Base-by-base conservation (phyloP, 169 alveolate genomes). In the Eimeria praecox region DNA sequence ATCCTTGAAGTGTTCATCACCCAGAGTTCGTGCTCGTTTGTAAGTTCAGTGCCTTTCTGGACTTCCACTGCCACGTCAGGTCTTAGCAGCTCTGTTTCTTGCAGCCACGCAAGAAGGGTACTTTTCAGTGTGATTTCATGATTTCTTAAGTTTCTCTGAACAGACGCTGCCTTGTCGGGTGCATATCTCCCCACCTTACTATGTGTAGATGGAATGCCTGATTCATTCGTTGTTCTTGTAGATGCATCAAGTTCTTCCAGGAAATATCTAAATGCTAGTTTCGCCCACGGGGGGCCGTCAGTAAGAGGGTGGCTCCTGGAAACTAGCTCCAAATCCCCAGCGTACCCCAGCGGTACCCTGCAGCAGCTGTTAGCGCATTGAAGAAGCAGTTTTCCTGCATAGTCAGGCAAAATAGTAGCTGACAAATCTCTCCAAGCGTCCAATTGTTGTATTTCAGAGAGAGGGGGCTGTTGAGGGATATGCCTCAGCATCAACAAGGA, bases 341-440 rank as follows among this genome's bases (percentile, higher is more conserved):
- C 64, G 46, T 38, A 27, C 42, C 94, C 94, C 38, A 87, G 78
- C 2, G 94, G 94, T 1, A 87, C 94, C 64, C 83, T 87, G 64
- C 94, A 87, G 38, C 94, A 64, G 83, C 94, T 87, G 64, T 87
- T 87, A 49, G 94, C 78, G 69, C 94, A 87, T 33, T 87, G 94
- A 38, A 59, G 40, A 10, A 87, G 62, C 49, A 87, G 33, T 54
- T 64, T 35, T 35, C 66, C 62, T 38, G 83, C 94, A 46, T 75
- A 56, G 42, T 18, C 66, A 38, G 83, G 62, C 59, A 40, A 49
- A 3, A 16, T 14, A 24, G 40, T 27, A n/a, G 94, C 56, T 42
- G 94, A 22, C 59, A 62, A 75, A 16, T 33, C 9, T 16, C 66
- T 54, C 83, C 94, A 87, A 46, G 83, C 35, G 1, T 38, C 64